Conservation (phyloP, 768 basidiomycete genomes). For the Rhizopogon roseolus region DNA sequence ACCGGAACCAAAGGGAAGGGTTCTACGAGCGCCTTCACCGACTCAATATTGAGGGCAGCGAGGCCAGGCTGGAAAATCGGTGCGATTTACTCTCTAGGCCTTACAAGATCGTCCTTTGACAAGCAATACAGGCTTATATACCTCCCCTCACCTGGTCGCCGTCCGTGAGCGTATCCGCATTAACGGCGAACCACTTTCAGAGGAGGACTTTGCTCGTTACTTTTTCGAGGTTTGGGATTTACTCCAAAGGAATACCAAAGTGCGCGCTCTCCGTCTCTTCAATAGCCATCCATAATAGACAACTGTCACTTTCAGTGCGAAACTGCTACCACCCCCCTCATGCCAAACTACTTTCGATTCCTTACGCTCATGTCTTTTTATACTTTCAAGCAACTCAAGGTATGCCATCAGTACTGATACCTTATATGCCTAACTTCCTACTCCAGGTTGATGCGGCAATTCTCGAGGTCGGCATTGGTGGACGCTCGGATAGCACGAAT, state of each 20-base stretch:
- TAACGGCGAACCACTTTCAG: conserved; percentile 85
- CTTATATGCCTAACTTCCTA: not conserved
- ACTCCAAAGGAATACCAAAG: conserved; percentile 48
- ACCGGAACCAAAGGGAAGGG: conserved; percentile 99
- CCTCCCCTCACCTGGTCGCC: conserved; percentile 93
- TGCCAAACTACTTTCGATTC: conserved; percentile 93
- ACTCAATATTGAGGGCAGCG: conserved; percentile 77
- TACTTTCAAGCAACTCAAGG: conserved; percentile 74
- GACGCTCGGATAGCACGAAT: conserved; percentile 92
- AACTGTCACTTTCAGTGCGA: too few relatives aligned
- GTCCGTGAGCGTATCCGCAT: conserved; percentile 95
- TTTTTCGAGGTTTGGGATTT: conserved; percentile 97
- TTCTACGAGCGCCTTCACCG: conserved; percentile 90
- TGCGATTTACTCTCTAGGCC: conserved; percentile 26
- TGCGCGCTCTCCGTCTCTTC: conserved; percentile 36
- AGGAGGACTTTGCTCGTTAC: conserved; percentile 82
- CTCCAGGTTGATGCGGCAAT: conserved; percentile 77
- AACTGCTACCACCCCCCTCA: conserved; percentile 47
- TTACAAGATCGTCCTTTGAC: not conserved
- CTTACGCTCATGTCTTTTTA: conserved; percentile 92
- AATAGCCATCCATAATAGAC: too few relatives aligned
- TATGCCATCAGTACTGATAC: conserved; percentile 8
- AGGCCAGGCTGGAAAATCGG: conserved; percentile 79
- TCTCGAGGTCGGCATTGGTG: conserved; percentile 95
- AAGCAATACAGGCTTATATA: conserved; percentile 71